Conservation (phyloP, 2,329 filamentous ascomycete species). For the Scedosporium dehoogii region DNA sequence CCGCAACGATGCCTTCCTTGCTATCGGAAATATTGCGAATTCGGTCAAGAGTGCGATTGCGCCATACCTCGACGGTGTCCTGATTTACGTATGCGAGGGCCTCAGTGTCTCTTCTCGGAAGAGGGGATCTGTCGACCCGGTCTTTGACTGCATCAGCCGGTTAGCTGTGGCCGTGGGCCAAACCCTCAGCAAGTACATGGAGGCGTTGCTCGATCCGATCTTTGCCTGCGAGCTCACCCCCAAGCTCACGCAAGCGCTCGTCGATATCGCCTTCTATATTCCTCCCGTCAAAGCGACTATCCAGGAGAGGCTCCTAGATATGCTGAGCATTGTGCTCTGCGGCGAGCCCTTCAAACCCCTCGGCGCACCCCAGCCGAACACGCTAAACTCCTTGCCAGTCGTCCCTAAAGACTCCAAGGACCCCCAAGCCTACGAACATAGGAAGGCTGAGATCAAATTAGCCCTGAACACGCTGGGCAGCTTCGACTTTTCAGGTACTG, state of each 20-base stretch:
- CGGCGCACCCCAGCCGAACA: conserved; percentile 76
- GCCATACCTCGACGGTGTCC: conserved; percentile 86
- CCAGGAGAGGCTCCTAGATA: conserved; percentile 85
- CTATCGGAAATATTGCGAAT: conserved; percentile 92
- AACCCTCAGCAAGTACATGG: conserved; percentile 96
- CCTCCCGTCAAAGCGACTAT: conserved; percentile 88
- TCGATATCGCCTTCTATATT: conserved; percentile 98
- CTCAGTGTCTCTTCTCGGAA: conserved; percentile 68
- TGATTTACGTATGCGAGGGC: conserved; percentile 88
- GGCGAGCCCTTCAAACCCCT: conserved; percentile 87
- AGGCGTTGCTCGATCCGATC: conserved; percentile 86
- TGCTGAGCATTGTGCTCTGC: conserved; percentile 88
- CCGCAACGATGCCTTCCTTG: conserved; percentile 85
- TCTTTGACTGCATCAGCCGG: conserved; percentile 97
- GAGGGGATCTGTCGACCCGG: conserved; percentile 59
- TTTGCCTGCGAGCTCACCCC: conserved; percentile 93
- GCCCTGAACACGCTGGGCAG: conserved; percentile 94
- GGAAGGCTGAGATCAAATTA: conserved; percentile 81
- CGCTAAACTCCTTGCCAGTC: conserved; percentile 69
- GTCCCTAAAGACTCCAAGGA: conserved; percentile 84
- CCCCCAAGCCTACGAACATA: conserved; percentile 66
- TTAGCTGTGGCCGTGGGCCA: conserved; percentile 91
- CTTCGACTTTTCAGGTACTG: conserved; percentile 67
- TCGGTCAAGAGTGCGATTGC: conserved; percentile 92
- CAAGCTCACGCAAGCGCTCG: conserved; percentile 86